Evolutionary conservation across 768 basidiomycete species (phyloP).

Genomic region (Lactifluus volemus): DNA sequence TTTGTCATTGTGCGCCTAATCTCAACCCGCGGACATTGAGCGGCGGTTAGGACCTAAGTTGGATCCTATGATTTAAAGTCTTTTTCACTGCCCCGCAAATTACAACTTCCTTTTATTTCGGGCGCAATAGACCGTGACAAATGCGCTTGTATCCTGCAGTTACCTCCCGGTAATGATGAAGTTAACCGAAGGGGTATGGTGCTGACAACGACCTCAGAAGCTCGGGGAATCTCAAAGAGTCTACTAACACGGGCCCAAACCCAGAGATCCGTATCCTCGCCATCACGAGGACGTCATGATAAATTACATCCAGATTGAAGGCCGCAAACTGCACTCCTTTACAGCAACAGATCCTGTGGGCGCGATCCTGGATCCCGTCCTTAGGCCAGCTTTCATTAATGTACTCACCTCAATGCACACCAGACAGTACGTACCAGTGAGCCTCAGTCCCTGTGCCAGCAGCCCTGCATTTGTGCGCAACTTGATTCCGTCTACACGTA

Average conservation of each 20-base stretch:
- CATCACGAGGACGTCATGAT: background rate
- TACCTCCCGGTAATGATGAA: background rate
- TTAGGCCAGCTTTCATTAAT: background rate
- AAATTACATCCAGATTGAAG: no score
- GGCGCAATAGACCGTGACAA: background rate
- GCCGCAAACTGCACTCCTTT: background rate
- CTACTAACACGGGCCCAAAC: no score
- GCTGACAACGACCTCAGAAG: no score
- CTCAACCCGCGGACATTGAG: background rate
- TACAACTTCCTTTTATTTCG: background rate
- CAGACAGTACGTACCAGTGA: background rate
- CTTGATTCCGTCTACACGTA: background rate
- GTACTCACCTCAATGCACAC: background rate
- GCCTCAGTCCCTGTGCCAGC: background rate
- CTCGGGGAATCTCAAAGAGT: no score
- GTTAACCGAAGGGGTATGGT: background rate
- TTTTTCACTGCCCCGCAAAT: background rate
- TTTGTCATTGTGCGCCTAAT: background rate
- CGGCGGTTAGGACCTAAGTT: background rate
- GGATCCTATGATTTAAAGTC: background rate
- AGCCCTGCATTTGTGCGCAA: background rate
- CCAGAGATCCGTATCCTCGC: background rate
- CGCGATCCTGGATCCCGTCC: background rate
- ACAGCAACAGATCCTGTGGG: background rate
- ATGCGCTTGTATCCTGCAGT: background rate